Evolutionary conservation across 805 yeast genomes (phyloP), one percentile per base, ranked within the genome.

Genomic region (Kodamaea jinghongensis): DNA sequence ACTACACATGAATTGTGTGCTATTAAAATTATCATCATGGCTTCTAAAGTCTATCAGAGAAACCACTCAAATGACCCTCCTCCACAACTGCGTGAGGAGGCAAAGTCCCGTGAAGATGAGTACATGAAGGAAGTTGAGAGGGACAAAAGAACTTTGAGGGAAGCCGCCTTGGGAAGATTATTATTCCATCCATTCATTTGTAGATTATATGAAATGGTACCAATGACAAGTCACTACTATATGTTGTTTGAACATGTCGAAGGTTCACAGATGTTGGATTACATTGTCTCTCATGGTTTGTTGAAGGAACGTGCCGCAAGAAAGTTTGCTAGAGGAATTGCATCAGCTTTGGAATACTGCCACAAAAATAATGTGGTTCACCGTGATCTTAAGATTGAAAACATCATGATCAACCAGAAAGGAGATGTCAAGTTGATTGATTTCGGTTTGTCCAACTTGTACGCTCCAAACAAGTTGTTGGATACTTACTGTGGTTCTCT

Each of bases 261-360:
- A 22, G 99, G 99, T 31, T 98, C 98, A 17, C 99, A 93, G 65
- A 79, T 93, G 86, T 77, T 93, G 47, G 99, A 93, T 66, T 93
- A 91, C 61, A 93, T 93, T 50, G 96, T 93, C 46, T 82, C 96
- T 17, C 99, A 93, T 65, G 99, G 98, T 2, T 82, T 93, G 2
- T 71, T 93, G 49, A 88, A 89, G 61, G 99, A 93, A 60, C 79
- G 85, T 44, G 95, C 88, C 57, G 99, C 98, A 4, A 75, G 98
- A 38, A 86, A 86, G 64, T 93, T 93, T 61, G 95, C 96, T 4
- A 75, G 99, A 51, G 96, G 96, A 4, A 88, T 93, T 43, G 96
- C 89, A 1, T 82, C 93, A 6, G 96, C 99, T 0, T 70, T 93
- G 42, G 95, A 88, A 58, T 93, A 93, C 64, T 80, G 96, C 55